Base-by-base conservation (phyloP, 1,284 basidiomycete genomes). In the Trametes pubescens region DNA sequence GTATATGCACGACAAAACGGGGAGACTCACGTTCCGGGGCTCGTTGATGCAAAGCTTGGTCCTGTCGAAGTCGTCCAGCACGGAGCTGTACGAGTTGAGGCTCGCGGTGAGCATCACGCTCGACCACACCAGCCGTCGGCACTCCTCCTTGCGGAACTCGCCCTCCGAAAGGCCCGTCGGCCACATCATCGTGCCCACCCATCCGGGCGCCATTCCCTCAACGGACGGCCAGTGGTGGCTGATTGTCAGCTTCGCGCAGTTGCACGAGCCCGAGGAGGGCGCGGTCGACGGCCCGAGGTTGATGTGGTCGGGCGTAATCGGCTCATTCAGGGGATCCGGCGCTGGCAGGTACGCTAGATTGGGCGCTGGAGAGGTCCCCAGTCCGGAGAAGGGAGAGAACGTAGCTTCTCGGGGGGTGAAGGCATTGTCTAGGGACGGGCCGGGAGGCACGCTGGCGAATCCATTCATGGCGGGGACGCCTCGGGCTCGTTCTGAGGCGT, bases 61-160 rank as follows among this genome's bases (percentile, higher is more conserved):
- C 46, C 61, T 47, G 16, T 75, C 76, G 35, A 72, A 70, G 22
- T 75, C 73, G 38, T 77, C 77, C 54, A 77, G 75, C 18, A 88
- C 83, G n/a, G 82, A 81, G 16, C 81, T 78, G 71, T 89, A 92
- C 11, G 84, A 82, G 34, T 83, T 85, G 73, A 90, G 84, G 3
- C 86, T 87, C 10, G 89, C 88, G 11, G 84, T 80, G 14, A 91
- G 78, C 61, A 81, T 80, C 73, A 91, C 79, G 1, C 86, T 77
- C 71, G 86, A 88, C 91, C 91, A 93, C 60, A 87, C 89, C 29
- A 92, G 73, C 46, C 90, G 78, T n/a, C 91, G 84, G 69, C 85
- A 88, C 61, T 87, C 87, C 72, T 93, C 91, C 73, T 85, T 89
- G 59, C 81, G 78, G 62, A 91, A 83, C 65, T 92, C 90, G 1